Base-by-base conservation (phyloP, 805 yeast genomes). In the Metschnikowia similis region DNA sequence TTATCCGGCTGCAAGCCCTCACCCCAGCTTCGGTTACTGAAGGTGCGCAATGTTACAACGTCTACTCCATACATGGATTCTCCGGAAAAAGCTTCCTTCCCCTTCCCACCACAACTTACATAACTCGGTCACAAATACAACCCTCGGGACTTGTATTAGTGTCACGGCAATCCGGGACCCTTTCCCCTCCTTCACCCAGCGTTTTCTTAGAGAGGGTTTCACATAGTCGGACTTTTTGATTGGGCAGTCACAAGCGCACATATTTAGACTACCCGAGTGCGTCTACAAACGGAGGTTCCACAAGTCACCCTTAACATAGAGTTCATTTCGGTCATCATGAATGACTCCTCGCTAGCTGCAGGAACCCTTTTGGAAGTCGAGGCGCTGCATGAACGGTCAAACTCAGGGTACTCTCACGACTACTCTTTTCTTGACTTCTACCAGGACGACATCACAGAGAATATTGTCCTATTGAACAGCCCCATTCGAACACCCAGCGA, bases 391-490 rank as follows among this genome's bases (percentile, higher is more conserved):
- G 66, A 57, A 39, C 60, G 75, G 13, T 47, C 59, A 11, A 69
- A 63, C 1, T 69, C 74, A 9, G 58, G 59, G 7, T 61, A 62
- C 50, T 70, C 76, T 7, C 57, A 64, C 39, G 70, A 64, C 57
- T 71, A 67, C 53, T 71, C 76, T 13, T 50, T 73, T 14, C 58
- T 73, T 26, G 73, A 72, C 48, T 66, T 63, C 50, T 73, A 73
- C 49, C 71, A 58, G 26, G 49, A 45, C 16, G 69, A 64, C 16
- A 57, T 61, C 31, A 27, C 68, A 49, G 97, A 90, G 64, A 46
- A 44, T 38, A 26, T 37, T 27, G 31, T 11, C 8, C 13, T 17
- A 8, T 34, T 35, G 40, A 43, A 30, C 40, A 43, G 32, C 16
- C 40, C 46, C 14, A 27, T 35, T 11, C 32, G 30, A 11, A 17